phyloP scores from a whole-genome alignment of 202 grass and related monocot genomes.

The Dendrocalamus latiflorus region DNA sequence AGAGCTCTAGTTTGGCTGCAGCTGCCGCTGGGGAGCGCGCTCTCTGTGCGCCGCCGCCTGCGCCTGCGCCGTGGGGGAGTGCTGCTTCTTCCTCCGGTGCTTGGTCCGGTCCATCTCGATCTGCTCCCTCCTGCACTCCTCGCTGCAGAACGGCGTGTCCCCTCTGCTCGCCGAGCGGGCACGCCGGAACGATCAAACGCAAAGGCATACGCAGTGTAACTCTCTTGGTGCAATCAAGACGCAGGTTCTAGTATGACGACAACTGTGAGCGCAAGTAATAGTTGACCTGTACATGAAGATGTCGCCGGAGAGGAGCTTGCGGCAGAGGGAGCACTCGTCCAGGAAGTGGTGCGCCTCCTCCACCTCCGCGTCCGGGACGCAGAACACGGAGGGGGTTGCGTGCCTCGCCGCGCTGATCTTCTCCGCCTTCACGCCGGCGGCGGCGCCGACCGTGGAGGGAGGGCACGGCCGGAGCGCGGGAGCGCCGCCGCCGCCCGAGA shows the following conservation, averaged over 20 bases:
- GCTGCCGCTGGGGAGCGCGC: slow-evolving; percentile 20
- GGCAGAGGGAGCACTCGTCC: slow-evolving; percentile 53
- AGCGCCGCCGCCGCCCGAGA: slow-evolving; percentile 37
- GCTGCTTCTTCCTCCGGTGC: slow-evolving; percentile 59
- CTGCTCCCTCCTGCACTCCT: slow-evolving; percentile 87
- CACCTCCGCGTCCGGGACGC: slow-evolving; percentile 37
- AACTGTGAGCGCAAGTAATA: not conserved
- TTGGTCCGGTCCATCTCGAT: slow-evolving; percentile 66
- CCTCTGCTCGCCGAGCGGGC: slow-evolving; percentile 32
- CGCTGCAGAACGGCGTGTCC: slow-evolving; percentile 88
- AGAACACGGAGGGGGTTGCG: slow-evolving; percentile 36
- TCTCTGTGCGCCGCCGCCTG: slow-evolving; percentile 13
- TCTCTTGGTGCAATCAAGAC: not conserved
- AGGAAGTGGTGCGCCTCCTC: slow-evolving; percentile 42
- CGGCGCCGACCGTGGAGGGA: not conserved
- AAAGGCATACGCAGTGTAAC: not conserved
- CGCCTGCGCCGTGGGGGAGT: slow-evolving; percentile 18
- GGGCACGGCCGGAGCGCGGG: slow-evolving; percentile 19
- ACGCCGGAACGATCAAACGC: not conserved
- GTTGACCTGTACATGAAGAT: slow-evolving; percentile 84
- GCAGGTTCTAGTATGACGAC: not conserved
- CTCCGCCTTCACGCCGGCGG: not conserved
- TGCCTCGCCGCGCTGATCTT: slow-evolving; percentile 12
- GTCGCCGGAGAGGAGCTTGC: slow-evolving; percentile 53
- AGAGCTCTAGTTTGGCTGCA: slow-evolving; percentile 23